Conservation (phyloP, 768 basidiomycete species). For the Cystobasidium ongulense region DNA sequence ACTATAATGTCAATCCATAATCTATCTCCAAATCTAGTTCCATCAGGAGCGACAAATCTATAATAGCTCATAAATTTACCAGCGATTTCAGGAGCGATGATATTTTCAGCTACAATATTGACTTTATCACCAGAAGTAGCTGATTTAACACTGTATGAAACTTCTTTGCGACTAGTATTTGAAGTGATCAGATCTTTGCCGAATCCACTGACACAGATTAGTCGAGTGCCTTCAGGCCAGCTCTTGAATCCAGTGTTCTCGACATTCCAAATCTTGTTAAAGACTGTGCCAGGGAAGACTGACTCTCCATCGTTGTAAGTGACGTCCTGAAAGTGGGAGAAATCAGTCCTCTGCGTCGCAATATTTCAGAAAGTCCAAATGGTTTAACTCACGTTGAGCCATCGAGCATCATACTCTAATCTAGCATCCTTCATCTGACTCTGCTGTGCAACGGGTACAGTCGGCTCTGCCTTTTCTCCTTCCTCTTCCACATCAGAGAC, state of each 20-base stretch:
- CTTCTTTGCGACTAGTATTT: not conserved
- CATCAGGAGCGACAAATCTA: slow-evolving; percentile 24
- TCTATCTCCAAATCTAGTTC: slow-evolving; percentile 26
- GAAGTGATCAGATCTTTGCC: not conserved
- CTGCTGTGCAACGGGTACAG: slow-evolving; percentile 5
- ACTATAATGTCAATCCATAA: slow-evolving; percentile 30
- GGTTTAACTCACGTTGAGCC: slow-evolving; percentile 2
- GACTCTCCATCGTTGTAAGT: slow-evolving; percentile 22
- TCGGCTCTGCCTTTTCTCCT: slow-evolving; percentile 27
- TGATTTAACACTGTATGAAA: not conserved
- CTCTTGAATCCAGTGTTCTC: not conserved
- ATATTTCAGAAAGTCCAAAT: not conserved
- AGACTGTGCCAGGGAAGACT: slow-evolving; percentile 21
- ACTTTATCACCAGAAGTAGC: not conserved
- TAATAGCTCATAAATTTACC: slow-evolving; percentile 27
- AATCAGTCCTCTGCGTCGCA: not conserved
- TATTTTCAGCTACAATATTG: slow-evolving; percentile 15
- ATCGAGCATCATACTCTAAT: slow-evolving; percentile 6
- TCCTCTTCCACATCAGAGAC: not conserved
- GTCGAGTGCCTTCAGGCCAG: slow-evolving; percentile 20
- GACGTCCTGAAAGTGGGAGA: not conserved
- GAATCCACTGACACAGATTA: slow-evolving; percentile 22
- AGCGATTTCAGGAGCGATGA: slow-evolving; percentile 9
- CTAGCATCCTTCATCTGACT: not conserved
- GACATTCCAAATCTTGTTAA: slow-evolving; percentile 32